Conservation (phyloP, 129 eudicot genomes). For the Escallonia rubra region DNA sequence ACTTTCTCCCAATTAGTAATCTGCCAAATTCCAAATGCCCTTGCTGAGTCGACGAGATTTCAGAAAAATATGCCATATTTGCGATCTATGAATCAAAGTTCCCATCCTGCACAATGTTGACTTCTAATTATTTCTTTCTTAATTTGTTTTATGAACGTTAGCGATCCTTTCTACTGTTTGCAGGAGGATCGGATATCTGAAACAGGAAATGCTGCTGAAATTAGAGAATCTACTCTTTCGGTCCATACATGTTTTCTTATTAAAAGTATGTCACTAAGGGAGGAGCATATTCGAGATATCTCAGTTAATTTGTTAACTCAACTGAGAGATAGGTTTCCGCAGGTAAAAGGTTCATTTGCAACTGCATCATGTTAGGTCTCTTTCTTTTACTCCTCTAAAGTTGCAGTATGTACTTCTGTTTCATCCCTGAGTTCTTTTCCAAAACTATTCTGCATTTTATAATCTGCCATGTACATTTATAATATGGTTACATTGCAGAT, state of each 20-base stretch:
- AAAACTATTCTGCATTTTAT: background rate
- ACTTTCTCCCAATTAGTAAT: no score
- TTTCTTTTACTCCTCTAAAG: background rate
- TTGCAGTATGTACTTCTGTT: background rate
- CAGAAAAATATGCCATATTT: no score
- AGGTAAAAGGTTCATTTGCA: slow-evolving; percentile 41
- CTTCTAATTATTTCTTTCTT: background rate
- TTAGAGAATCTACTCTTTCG: slow-evolving; percentile 74
- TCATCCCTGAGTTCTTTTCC: background rate
- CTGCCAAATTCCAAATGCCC: no score
- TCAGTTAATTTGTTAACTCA: slow-evolving; percentile 70
- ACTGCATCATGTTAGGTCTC: background rate
- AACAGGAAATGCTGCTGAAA: slow-evolving; percentile 76
- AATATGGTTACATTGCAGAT: slow-evolving; percentile 52
- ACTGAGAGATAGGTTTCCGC: slow-evolving; percentile 89
- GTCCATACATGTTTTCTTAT: slow-evolving; percentile 87
- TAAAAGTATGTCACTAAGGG: slow-evolving; percentile 80
- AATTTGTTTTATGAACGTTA: background rate
- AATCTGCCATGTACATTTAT: slow-evolving; percentile 6
- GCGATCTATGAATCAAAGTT: background rate
- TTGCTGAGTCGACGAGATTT: no score
- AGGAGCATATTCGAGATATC: slow-evolving; percentile 83
- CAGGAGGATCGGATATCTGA: slow-evolving; percentile 85
- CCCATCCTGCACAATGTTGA: background rate
- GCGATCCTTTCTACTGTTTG: slow-evolving; percentile 8